Base-by-base conservation (phyloP, 257 asterid species). In the Plantago ovata region DNA sequence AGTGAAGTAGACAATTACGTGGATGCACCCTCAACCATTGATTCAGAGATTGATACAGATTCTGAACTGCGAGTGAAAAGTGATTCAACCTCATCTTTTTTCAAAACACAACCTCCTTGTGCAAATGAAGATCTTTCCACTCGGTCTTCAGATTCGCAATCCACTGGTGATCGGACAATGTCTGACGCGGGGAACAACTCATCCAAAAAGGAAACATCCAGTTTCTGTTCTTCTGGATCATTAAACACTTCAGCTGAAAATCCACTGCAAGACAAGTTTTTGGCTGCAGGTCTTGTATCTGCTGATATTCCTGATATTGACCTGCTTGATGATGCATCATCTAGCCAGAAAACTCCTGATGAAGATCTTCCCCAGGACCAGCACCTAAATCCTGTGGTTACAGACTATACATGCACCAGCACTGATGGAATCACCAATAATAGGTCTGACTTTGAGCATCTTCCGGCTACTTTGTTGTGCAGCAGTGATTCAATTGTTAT, bases 21-120 rank as follows among this genome's bases (percentile, higher is more conserved):
- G 69, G 98, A 87, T 72, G 96, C 94, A 53, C 84, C 89, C 49
- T 70, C 92, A 48, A 77, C 85, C 61, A 81, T 85, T 74, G 98
- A 82, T 55, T 77, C 89, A 42, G 95, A 85, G 69, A 62, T 75
- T 65, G 96, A 84, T 45, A 80, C 87, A 24, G 95, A 82, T 58
- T 73, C 84, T 0, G 92, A 85, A 71, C 22, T 74, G 69, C 84
- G 80, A 76, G 56, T 69, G 75, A 80, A 62, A 77, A 66, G 48
- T 50, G 76, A 73, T 70, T 59, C 67, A 56, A 65, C 66, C 72
- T 58, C 69, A 63, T 53, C 71, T 57, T 56, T 33, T 56, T 54
- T 57, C 54, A 70, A 72, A 69, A 81, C 50, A 41, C 66, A 65
- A 39, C 66, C 63, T 40, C 75, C 72, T 40, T 75, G 72, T 68